phyloP scores from a whole-genome alignment of 2,329 filamentous ascomycete species.

The Thelonectria olida region DNA sequence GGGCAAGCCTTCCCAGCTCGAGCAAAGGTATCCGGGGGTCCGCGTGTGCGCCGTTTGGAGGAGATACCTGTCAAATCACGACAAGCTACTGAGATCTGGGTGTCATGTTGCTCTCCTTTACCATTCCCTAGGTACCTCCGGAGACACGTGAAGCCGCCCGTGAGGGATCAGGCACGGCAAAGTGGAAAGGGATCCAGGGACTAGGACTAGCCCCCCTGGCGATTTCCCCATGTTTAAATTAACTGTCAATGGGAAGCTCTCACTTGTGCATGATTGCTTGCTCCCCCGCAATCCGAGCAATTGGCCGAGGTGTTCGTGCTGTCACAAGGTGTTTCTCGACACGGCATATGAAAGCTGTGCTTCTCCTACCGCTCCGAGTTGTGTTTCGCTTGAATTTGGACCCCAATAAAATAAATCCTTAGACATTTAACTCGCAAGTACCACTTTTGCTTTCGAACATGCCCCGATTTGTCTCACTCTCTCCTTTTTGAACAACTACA shows the following conservation, averaged over 20 bases:
- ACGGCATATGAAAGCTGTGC: neutral
- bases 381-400: no score
- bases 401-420: no score
- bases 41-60: neutral
- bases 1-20: neutral
- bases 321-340: no score
- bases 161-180: no score
- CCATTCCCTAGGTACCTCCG: conserved; percentile 3
- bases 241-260: neutral
- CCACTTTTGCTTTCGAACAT: no score
- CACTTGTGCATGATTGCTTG: conserved; percentile 4
- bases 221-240: conserved; percentile 12
- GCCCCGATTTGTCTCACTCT: no score
- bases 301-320: conserved; percentile 6
- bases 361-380: no score
- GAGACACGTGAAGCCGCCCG: conserved; percentile 17
- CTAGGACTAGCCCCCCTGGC: neutral
- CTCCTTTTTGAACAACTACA: no score
- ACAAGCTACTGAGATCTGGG: no score
- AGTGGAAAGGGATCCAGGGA: neutral
- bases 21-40: neutral
- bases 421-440: no score
- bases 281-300: conserved; percentile 14
- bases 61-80: no score
- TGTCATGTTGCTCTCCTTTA: neutral